Percentiles rank a stretch among this genome's conserved stretches.
phyloP scores from a whole-genome alignment of 495 filamentous ascomycete genomes.

The Hyaloscypha variabilis region DNA sequence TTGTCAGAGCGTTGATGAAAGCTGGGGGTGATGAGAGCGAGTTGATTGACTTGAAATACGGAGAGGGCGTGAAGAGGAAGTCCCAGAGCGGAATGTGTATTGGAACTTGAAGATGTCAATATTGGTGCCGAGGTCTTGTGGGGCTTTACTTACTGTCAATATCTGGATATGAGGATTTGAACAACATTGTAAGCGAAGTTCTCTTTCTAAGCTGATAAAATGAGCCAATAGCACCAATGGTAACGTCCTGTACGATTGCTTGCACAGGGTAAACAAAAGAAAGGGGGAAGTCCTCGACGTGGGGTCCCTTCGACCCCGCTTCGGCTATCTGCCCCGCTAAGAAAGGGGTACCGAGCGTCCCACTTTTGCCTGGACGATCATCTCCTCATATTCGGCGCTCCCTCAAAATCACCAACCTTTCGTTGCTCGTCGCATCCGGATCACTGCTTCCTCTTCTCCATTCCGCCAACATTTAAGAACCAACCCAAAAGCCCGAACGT shows the following conservation, averaged over 20 bases:
- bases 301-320: background rate
- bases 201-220: background rate
- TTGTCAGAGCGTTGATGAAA: background rate
- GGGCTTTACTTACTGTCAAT: background rate
- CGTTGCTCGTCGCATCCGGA: background rate
- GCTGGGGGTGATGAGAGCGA: background rate
- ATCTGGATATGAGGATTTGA: conserved; percentile 3
- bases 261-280: background rate
- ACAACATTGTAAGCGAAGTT: background rate
- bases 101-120: background rate
- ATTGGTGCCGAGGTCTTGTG: background rate
- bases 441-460: background rate
- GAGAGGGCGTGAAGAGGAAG: background rate
- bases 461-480: background rate
- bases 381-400: background rate
- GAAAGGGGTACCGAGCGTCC: background rate
- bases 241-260: background rate
- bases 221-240: background rate
- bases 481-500: background rate
- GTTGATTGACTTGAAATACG: background rate
- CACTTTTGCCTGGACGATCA: background rate
- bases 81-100: background rate
- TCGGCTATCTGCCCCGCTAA: background rate
- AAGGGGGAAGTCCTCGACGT: background rate
- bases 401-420: background rate